A percentile compares a stretch with the other conserved stretches of the same genome.
Conservation (phyloP, 345 rosid genomes). For the Sonneratia alba region DNA sequence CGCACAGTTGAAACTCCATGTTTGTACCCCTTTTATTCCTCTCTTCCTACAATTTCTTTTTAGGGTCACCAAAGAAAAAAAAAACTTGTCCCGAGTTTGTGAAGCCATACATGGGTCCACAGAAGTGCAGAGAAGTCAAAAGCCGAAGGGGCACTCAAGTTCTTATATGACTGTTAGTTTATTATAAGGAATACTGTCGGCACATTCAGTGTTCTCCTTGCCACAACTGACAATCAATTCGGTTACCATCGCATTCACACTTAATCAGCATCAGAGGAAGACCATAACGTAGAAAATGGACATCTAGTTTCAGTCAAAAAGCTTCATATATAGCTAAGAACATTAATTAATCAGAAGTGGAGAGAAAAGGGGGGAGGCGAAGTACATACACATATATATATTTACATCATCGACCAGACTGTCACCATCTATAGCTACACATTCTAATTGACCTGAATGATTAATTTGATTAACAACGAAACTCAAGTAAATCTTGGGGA, state of each 20-base stretch:
- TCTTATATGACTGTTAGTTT: too few species aligned
- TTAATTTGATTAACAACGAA: neutral
- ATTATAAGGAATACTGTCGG: too few species aligned
- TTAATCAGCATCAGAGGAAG: neutral
- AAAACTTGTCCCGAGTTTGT: too few species aligned
- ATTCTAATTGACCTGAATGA: neutral
- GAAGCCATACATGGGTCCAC: too few species aligned
- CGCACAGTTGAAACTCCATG: too few species aligned
- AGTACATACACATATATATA: neutral
- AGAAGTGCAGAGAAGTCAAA: too few species aligned
- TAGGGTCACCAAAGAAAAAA: too few species aligned
- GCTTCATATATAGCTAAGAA: neutral
- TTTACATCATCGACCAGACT: neutral
- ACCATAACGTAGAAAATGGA: neutral
- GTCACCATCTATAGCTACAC: constrained; percentile 1
- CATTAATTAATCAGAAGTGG: neutral
- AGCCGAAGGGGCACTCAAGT: too few species aligned
- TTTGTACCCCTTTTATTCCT: too few species aligned
- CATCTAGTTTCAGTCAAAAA: neutral
- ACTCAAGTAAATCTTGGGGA: neutral
- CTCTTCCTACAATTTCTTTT: too few species aligned
- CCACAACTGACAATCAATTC: neutral
- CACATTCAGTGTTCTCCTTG: neutral
- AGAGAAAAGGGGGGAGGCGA: neutral
- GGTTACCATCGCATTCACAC: neutral